Evolutionary conservation across 2,329 filamentous ascomycete genomes (phyloP), one percentile per base, ranked within the genome.

Genomic region (Penicillium sp.): DNA sequence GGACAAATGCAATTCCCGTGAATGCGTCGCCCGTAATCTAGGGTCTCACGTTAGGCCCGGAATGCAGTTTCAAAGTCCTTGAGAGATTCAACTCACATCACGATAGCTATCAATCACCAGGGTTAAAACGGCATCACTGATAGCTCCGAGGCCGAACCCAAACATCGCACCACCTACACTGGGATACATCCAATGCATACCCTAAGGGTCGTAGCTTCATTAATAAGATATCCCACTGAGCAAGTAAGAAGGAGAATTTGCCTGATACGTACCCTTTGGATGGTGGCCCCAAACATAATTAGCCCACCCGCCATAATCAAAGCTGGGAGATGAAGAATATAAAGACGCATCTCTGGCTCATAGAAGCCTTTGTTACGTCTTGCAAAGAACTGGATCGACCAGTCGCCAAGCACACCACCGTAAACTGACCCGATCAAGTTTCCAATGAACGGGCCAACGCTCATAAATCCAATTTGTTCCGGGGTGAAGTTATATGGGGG

Each of bases 301-400:
- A 78, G 59, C 0, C 76, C 76, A 2, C 71, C 70, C 0, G 76
- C 74, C 16, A 75, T 69, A 2, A 74, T 50, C 6, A 78, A 42
- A 47, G 74, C 69, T 28, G 73, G 71, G 2, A 67, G 31, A 39
- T 64, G 64, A 16, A 66, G 54, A 21, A 65, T 68, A 38, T 68
- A 75, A 6, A 79, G 65, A 2, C 77, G 70, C 70, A 79, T 79
- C 60, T 80, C 78, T 1, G 77, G 74, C 61, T 80, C 77, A 46
- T 77, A 77, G 54, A 76, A 73, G 36, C 77, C 77, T 29, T 68
- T 68, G 56, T 79, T 78, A 15, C 70, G 65, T 23, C 71, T 71
- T 2, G 78, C 74, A 45, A 78, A 69, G 33, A 63, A 65, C n/a
- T 74, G 52, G 42, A 77, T 72, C 0, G 67, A 67, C 63, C 67